phyloP scores from a whole-genome alignment of 768 basidiomycete genomes.

The Pleurotus pulmonarius region DNA sequence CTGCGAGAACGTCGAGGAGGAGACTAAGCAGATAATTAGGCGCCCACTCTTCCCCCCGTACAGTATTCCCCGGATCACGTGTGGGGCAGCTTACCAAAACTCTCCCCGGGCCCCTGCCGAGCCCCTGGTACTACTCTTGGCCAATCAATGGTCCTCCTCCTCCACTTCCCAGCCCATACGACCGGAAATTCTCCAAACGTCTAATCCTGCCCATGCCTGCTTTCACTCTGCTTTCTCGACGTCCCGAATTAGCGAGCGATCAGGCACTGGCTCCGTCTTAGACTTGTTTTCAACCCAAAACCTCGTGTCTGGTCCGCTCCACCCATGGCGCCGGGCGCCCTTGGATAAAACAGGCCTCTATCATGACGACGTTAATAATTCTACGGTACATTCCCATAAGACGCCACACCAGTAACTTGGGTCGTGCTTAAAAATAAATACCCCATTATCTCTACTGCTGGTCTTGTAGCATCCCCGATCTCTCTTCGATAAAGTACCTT shows the following conservation, averaged over 20 bases:
- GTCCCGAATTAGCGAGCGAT: slow-evolving; percentile 1
- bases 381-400: background rate
- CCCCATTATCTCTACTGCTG: background rate
- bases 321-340: background rate
- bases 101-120: background rate
- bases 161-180: background rate
- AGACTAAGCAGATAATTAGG: background rate
- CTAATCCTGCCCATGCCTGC: slow-evolving; percentile 5
- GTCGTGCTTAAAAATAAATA: background rate
- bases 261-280: slow-evolving; percentile 5
- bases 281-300: slow-evolving; percentile 2
- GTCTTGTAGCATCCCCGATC: background rate
- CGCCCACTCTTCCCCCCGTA: no score
- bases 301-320: background rate
- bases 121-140: background rate
- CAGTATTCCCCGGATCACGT: background rate
- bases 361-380: slow-evolving; percentile 4
- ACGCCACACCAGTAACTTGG: background rate
- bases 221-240: slow-evolving; percentile 1
- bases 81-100: background rate
- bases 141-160: background rate
- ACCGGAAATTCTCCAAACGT: slow-evolving; percentile 7
- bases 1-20: background rate
- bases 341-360: background rate
- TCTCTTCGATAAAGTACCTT: slow-evolving; percentile 1